phyloP scores from a whole-genome alignment of 2,329 filamentous ascomycete species.

The Trichoderma asperellum region DNA sequence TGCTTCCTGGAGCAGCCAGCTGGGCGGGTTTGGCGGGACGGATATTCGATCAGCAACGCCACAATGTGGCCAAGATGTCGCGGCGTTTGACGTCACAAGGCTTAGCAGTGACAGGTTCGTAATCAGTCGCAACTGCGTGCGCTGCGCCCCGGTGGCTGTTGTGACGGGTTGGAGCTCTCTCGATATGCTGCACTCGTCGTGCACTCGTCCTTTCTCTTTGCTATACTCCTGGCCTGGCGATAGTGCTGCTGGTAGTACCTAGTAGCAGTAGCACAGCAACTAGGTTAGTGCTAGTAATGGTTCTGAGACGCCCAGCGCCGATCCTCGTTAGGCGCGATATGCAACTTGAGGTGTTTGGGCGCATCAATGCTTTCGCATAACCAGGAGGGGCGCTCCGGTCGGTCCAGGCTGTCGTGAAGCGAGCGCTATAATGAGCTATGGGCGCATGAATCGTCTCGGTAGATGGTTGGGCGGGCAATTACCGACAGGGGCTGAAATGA shows the following conservation, averaged over 20 bases:
- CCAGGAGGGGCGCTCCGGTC: background rate
- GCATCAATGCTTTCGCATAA: slow-evolving; percentile 6
- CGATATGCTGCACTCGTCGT: background rate
- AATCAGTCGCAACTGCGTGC: background rate
- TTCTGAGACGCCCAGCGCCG: background rate
- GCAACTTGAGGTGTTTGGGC: slow-evolving; percentile 10
- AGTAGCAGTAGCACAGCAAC: too few relatives aligned
- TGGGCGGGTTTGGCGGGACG: background rate
- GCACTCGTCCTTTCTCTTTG: background rate
- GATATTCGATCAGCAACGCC: slow-evolving; percentile 3
- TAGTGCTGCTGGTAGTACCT: background rate
- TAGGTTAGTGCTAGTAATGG: background rate
- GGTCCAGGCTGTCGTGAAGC: slow-evolving; percentile 1
- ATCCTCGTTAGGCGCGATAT: slow-evolving; percentile 3
- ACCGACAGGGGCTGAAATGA: slow-evolving; percentile 19
- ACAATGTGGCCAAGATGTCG: slow-evolving; percentile 15
- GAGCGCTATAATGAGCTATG: slow-evolving; percentile 20
- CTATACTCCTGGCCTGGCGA: background rate
- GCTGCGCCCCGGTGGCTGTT: slow-evolving; percentile 6
- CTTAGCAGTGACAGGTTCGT: background rate
- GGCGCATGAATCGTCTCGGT: slow-evolving; percentile 26
- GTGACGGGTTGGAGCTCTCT: background rate
- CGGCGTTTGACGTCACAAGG: slow-evolving; percentile 28
- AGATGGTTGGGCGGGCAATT: slow-evolving; percentile 20
- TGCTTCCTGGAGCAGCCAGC: background rate